Evolutionary conservation across 768 basidiomycete species (phyloP), one percentile per base, ranked within the genome.

Genomic region (Boletus edulis): DNA sequence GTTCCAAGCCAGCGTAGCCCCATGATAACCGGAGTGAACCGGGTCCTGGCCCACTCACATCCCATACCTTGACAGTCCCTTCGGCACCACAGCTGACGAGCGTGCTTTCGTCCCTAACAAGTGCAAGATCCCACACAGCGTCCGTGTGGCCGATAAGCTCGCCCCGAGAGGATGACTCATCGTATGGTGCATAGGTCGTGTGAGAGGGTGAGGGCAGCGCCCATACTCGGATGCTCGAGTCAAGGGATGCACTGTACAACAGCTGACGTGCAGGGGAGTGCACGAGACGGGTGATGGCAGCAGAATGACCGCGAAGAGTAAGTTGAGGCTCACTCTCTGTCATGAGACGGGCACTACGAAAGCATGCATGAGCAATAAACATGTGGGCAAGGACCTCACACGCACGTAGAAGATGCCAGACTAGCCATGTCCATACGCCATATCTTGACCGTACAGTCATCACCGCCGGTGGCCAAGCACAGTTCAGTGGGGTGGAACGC

Each of bases 391-490:
- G 55, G 63, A 52, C 49, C 38, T 57, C 49, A 0, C 41, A 83
- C 91, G 68, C 75, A 94, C 92, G 81, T 81, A 52, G 85, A 84
- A 41, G 88, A 87, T 31, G 91, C 80, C 55, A 94, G 75, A 61
- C 82, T 79, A 39, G 84, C 75, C 15, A 88, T 81, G 60, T 96
- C 91, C 75, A 93, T 82, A 53, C 91, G 81, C 97, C 97, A 99
- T 49, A 98, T 82, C 72, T 99, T 99, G 51, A 98, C 86, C 8
- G 93, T 94, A 68, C 84, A 91, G 67, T 99, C 97, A 67, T 98
- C 96, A 29, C 94, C 92, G 22, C 89, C 97, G 44, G 89, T 93
- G n/a, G 90, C 94, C 51, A 98, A 75, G 64, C 87, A 87, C 42
- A 93, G 73, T 60, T 92, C 91, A 35, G 77, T 87, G 2, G 91